phyloP scores from a whole-genome alignment of 345 rosid species.

The Adansonia digitata region DNA sequence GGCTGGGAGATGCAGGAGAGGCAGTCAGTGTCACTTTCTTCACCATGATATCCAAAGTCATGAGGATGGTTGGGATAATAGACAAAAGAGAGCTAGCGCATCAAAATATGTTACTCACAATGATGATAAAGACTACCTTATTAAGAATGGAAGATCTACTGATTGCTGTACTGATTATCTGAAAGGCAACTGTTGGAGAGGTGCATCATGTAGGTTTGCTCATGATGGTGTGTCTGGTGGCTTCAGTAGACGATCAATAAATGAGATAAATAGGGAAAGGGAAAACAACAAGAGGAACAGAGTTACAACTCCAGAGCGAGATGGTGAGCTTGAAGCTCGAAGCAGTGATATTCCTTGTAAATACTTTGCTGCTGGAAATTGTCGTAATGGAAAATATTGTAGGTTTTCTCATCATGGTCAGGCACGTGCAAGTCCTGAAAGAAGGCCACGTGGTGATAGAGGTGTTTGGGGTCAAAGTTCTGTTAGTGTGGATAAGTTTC shows the following conservation, averaged over 20 bases:
- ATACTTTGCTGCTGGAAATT: constrained; percentile 70
- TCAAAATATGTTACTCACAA: constrained; percentile 35
- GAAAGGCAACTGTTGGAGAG: constrained; percentile 40
- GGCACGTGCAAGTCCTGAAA: constrained; percentile 50
- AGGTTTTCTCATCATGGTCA: constrained; percentile 65
- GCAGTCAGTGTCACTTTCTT: constrained; percentile 49
- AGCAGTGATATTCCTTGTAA: constrained; percentile 56
- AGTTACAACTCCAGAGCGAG: constrained; percentile 34
- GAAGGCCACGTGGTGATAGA: too few relatives aligned
- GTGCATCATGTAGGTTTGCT: constrained; percentile 32
- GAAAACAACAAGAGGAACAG: constrained; percentile 42
- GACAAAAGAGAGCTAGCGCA: constrained; percentile 39
- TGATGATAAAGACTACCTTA: constrained; percentile 38
- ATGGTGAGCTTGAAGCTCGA: constrained; percentile 40
- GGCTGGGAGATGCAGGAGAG: constrained; percentile 71
- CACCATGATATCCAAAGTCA: constrained; percentile 43
- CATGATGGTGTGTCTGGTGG: constrained; percentile 35
- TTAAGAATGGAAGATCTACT: constrained; percentile 30
- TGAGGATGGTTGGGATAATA: constrained; percentile 49
- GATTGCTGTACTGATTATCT: constrained; percentile 31
- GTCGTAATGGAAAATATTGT: constrained; percentile 76
- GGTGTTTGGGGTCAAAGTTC: constrained; percentile 28
- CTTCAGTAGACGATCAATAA: constrained; percentile 25
- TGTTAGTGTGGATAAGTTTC: constrained; percentile 32
- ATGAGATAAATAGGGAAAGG: constrained; percentile 29